phyloP scores from a whole-genome alignment of 306 rosid genomes.

The Quercus engelmannii region DNA sequence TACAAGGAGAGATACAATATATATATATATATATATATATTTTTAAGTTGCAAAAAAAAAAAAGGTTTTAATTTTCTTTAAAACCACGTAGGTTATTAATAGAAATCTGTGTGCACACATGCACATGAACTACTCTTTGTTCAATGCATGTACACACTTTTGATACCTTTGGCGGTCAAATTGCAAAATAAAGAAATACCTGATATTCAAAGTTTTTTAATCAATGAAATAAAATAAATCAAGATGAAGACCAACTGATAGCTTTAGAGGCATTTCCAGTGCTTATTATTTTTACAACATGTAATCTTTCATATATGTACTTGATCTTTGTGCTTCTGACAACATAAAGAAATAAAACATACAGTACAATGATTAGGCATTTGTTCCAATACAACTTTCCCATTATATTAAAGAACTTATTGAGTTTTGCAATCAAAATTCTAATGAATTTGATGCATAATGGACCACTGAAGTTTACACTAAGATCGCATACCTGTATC shows the following conservation, averaged over 20 bases:
- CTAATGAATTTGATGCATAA: not conserved
- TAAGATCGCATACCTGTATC: conserved; percentile 69
- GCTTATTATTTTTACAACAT: not conserved
- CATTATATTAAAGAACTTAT: not conserved
- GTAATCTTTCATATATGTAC: not conserved
- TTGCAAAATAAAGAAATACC: not conserved
- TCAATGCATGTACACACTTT: not conserved
- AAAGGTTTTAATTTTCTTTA: not conserved
- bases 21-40: no score
- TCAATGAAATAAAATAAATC: not conserved
- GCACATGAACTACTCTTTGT: not conserved
- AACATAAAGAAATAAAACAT: not conserved
- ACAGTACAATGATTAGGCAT: not conserved
- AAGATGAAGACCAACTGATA: not conserved
- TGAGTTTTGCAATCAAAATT: not conserved
- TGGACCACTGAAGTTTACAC: not conserved
- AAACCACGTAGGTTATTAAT: not conserved
- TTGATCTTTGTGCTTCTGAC: not conserved
- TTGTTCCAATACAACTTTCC: not conserved
- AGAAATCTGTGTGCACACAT: not conserved
- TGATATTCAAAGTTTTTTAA: not conserved
- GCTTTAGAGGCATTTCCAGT: not conserved
- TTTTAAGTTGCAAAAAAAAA: no score
- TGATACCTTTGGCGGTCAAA: not conserved
- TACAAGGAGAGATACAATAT: no score